Base-by-base conservation (phyloP, 2,329 filamentous ascomycete species). In the Cyphellophora attinorum region DNA sequence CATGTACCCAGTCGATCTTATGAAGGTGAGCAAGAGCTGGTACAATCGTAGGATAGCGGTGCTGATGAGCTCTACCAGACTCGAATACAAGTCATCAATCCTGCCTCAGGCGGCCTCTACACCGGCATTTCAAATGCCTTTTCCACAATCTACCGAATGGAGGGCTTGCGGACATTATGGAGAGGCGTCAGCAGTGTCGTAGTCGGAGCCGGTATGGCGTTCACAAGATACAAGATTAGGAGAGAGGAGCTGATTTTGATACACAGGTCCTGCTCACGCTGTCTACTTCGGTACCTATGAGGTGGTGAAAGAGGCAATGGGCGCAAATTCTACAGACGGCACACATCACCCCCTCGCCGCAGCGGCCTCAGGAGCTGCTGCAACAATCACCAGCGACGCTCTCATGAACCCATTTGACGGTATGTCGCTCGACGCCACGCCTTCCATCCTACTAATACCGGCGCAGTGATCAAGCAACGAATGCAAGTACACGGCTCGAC, bases 341-440 rank as follows among this genome's bases (percentile, higher is more conserved):
- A 79, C 81, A 35, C 89, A 98, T 56, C 89, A 98, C 57, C 89
- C 89, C 18, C 66, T 96, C 36, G 91, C 91, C 60, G 39, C 56
- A 94, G 91, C 85, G 42, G 81, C 85, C 44, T 94, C 86, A 56
- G 91, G 91, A 61, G 89, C 91, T 41, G 84, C 84, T 51, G 91
- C 91, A 46, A 96, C 91, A 5, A 95, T 96, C 57, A 85, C 89
- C 21, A 95, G 88, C 58, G 91, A 98, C 67, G 91, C 91, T 35
- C 76, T 98, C 47, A 98, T 98, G 91, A 98, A 96, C 56, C 91
- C 91, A 14, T 98, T 98, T 58, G 91, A 98, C 65, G 86, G 86
- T 94, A 72, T 19, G 57, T 29, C 27, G 11, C 18, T 12, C 14
- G 14, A 29, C 27, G 5, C 10, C n/a, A 13, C 11, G n/a, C 27